Base-by-base conservation (phyloP, 805 yeast genomes). In the Hanseniaspora nectarophila region DNA sequence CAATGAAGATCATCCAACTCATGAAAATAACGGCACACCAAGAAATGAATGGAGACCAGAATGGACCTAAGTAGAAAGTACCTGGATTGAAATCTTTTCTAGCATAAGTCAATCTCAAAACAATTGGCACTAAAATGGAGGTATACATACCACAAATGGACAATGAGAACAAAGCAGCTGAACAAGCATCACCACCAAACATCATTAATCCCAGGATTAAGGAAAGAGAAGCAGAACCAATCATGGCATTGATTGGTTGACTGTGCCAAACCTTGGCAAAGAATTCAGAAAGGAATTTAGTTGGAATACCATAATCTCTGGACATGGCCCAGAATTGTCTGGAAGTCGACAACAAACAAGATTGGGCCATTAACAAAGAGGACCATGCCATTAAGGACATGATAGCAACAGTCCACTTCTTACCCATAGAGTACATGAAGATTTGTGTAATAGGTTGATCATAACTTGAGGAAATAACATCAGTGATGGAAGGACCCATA, bases 241-340 rank as follows among this genome's bases (percentile, higher is more conserved):
- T 63, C 39, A 80, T 75, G 1, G 88, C 85, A 56, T 81, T 72
- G 28, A 81, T 62, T 13, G 90, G 89, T 26, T 79, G 83, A 20
- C 72, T 70, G 46, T 73, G 69, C 60, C 81, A 69, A 43, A 82
- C 82, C 44, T 69, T 73, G 57, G 78, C 76, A 58, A 81, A 72
- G 59, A 67, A 68, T 33, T 69, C 63, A 26, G 80, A 70, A 58
- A 78, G 70, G 6, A 34, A 4, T 35, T 52, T 52, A 18, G 85
- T 85, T 21, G 88, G 88, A 54, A 81, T 70, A 31, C 86, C 86
- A 55, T 79, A 80, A 63, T 82, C 89, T 68, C 89, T 75, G 24
- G 85, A 81, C 66, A 80, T 80, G 3, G 86, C 85, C 78, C 82
- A 81, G 52, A 79, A 71, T 63, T 80, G 86, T 64, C 87, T 73